Conservation (phyloP, 768 basidiomycete genomes). For the Termitomyces sp. region DNA sequence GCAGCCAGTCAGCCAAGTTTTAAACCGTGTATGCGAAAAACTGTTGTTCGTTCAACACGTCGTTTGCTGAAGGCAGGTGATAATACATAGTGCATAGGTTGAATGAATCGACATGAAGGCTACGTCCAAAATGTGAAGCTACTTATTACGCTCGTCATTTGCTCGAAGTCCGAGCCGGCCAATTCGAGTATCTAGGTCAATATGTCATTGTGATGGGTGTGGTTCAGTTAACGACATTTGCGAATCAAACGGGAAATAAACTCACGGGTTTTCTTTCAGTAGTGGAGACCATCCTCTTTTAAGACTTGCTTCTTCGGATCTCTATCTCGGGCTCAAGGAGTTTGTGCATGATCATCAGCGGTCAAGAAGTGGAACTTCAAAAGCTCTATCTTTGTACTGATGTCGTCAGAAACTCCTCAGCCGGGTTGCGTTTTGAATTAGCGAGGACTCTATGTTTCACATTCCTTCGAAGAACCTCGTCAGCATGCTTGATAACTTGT, state of each 20-base stretch:
- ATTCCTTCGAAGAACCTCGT: background rate
- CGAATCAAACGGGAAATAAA: background rate
- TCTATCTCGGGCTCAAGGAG: background rate
- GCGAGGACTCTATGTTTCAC: background rate
- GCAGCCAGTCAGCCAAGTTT: background rate
- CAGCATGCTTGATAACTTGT: background rate
- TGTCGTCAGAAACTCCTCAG: background rate
- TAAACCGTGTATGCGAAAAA: background rate
- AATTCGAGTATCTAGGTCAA: background rate
- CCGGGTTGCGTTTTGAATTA: background rate
- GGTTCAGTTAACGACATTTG: background rate
- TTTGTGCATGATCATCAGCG: slow-evolving; percentile 27
- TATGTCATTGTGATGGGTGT: background rate
- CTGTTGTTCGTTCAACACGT: background rate
- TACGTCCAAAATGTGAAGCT: background rate
- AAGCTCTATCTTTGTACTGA: slow-evolving; percentile 23
- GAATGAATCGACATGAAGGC: background rate
- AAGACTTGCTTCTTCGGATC: background rate
- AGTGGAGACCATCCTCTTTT: background rate
- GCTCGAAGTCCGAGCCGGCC: no score
- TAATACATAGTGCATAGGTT: background rate
- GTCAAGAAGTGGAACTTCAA: slow-evolving; percentile 42
- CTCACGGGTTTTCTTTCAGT: background rate
- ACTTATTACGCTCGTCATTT: background rate
- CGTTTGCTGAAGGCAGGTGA: background rate